Evolutionary conservation across 2,329 filamentous ascomycete species (phyloP), one percentile per base, ranked within the genome.

Genomic region (Aureobasidium musti): DNA sequence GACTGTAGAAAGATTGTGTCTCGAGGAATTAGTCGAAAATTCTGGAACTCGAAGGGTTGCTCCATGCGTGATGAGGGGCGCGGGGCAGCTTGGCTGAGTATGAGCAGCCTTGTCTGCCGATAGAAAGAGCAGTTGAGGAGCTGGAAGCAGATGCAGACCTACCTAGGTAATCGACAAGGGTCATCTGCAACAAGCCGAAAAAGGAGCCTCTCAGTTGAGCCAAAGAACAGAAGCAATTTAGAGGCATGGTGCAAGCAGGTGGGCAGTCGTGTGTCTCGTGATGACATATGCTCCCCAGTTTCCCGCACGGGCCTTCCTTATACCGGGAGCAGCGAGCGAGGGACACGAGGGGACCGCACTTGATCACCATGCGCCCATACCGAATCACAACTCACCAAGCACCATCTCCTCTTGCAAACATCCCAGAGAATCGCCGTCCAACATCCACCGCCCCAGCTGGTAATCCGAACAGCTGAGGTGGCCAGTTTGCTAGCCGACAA

Each of bases 41-140:
- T 49, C n/a, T 50, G 43, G 41, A 61, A 50, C 4, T 26, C 7
- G 19, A 11, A 10, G 6, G 2, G 39, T 8, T 43, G 37, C 14
- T 33, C 23, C 21, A 33, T 35, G 37, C 11, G 39, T 35, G 43
- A 43, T 50, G 59, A 50, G 59, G 45, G 59, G 45, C 21, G 60
- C 60, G 60, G 60, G 60, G 60, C 60, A 63, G 59, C 59, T 63
- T 39, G 33, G 43, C 43, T 21, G 7, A 28, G 11, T 14, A 63
- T 39, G 30, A 26, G 14, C 21, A 50, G 56, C 30, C 43, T 37
- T n/a, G 28, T 37, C 30, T 37, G 45, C 41, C 57, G 39, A 49
- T 30, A 10, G 41, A 17, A 21, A 60, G 56, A 60, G 56, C 56
- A 60, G 41, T 11, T 47, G 43, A 28, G 19, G 39, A 21, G 39